Evolutionary conservation across 169 alveolate genomes (phyloP), one percentile per base, ranked within the genome.

Genomic region (Pseudocohnilembus persalinus): DNA sequence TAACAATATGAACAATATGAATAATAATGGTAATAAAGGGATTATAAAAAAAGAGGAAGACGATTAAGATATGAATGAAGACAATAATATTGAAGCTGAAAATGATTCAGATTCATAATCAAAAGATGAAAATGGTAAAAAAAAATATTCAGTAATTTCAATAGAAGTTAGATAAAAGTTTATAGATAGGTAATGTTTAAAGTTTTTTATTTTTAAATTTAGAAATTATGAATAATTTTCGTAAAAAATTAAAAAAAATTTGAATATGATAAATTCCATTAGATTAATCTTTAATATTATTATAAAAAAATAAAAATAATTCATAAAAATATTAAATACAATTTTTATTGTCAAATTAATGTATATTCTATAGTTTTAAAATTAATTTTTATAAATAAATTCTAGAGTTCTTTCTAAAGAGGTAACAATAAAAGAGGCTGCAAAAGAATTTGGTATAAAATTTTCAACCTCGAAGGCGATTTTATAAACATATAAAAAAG

Each of bases 401-500:
- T 49, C 20, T 49, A 49, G 84, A 35, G 89, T 84, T 15, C 63
- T 81, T 63, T 84, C 89, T 49, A 76, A 80, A 65, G 89, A 81
- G 33, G 82, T 79, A 31, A 84, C 89, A 4, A 84, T 84, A 27
- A 84, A 84, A 29, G 82, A 74, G 31, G 89, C 89, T 27, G 89
- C 89, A 26, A 78, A 79, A 65, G 89, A 84, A 20, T 84, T 84
- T 25, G 82, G 84, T 28, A 84, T 84, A n/a, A 84, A 84, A 31
- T 77, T 84, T 34, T 84, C 89, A 33, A 84, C 89, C 25, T 73
- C 84, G 0, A 84, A 84, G 32, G 89, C 89, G 1, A 84, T 84
- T 65, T 76, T 84, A 64, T 11, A 84, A 72, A 84, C 77, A 31
- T 84, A 76, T 32, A 84, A 74, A 68, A 76, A 81, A 84, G 89